Evolutionary conservation across 2,329 filamentous ascomycete species (phyloP).

Genomic region (Tetracladium maxilliforme): DNA sequence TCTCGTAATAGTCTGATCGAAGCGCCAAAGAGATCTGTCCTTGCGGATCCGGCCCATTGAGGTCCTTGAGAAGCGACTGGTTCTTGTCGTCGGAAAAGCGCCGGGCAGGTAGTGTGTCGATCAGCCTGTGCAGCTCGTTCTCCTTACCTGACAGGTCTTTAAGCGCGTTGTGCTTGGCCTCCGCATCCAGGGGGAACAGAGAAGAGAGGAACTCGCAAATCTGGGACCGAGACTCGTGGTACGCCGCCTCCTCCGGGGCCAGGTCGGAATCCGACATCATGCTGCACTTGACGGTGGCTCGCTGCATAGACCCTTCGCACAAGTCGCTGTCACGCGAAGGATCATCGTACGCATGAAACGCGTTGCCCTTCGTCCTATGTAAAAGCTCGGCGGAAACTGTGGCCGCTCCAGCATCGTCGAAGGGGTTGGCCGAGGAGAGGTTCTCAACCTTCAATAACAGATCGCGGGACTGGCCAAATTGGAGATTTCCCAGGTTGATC

Average conservation of each 20-base stretch:
- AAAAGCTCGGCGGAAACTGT: no score
- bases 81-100: conserved; percentile 22
- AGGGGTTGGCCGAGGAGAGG: no score
- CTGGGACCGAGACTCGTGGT: conserved; percentile 33
- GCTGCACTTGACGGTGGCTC: no score
- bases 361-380: no score
- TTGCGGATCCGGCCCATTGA: conserved; percentile 23
- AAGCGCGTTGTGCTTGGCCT: conserved; percentile 19
- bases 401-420: no score
- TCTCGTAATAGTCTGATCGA: conserved; percentile 20
- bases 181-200: conserved; percentile 21
- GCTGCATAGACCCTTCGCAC: no score
- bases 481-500: no score
- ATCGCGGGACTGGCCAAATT: no score
- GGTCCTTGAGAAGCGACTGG: conserved; percentile 30
- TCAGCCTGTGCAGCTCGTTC: conserved; percentile 14
- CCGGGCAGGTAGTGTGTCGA: conserved; percentile 18
- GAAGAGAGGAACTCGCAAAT: conserved; percentile 33
- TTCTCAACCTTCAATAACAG: no score
- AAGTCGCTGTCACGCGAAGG: no score
- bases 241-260: conserved; percentile 22
- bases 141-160: conserved; percentile 3
- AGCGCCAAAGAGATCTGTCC: conserved; percentile 38
- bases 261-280: conserved; percentile 11
- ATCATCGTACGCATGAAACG: no score